These are phyloP conservation scores for Spinellus fusiger DNA, from an alignment of 192 early-diverging fungal genomes.

Conservation along the genomic window DNA sequence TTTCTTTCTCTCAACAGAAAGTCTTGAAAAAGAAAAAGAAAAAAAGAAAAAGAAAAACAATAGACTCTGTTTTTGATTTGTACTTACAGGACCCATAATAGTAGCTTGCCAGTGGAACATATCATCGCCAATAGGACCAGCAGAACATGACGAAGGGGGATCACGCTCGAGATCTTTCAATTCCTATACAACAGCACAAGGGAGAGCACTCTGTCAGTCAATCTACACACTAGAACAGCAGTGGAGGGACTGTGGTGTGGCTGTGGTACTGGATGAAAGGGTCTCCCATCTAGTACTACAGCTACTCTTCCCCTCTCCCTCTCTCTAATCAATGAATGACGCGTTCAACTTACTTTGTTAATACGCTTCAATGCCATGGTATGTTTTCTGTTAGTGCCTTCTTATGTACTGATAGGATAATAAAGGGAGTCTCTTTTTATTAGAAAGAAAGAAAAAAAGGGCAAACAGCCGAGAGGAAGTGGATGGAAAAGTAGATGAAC, in stretches of 20 bases:
- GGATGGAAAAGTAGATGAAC: too few species aligned
- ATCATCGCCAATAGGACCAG: slow-evolving; percentile 91
- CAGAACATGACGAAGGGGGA: slow-evolving; percentile 96
- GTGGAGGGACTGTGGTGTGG: too few species aligned
- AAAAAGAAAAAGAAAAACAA: neutral
- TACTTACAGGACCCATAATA: slow-evolving; percentile 93
- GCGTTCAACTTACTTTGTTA: slow-evolving; percentile 77
- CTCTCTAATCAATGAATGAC: too few species aligned
- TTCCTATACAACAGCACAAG: slow-evolving; percentile 51
- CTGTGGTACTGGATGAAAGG: too few species aligned
- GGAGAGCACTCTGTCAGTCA: slow-evolving; percentile 1
- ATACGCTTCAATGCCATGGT: slow-evolving; percentile 97
- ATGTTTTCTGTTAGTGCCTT: too few species aligned
- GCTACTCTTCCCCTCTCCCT: too few species aligned
- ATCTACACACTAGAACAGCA: too few species aligned
- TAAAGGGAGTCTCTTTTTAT: neutral
- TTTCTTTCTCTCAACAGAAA: too few species aligned
- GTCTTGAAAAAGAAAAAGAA: neutral
- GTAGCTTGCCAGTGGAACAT: slow-evolving; percentile 96
- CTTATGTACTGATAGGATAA: neutral
- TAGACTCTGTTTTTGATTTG: neutral
- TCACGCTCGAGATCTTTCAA: slow-evolving; percentile 93
- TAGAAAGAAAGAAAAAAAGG: neutral
- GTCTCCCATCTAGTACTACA: too few species aligned
- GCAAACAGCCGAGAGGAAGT: neutral